These are phyloP conservation scores for Euphrasia confusa DNA, from an alignment of 257 asterid genomes.

Conservation along the genomic window DNA sequence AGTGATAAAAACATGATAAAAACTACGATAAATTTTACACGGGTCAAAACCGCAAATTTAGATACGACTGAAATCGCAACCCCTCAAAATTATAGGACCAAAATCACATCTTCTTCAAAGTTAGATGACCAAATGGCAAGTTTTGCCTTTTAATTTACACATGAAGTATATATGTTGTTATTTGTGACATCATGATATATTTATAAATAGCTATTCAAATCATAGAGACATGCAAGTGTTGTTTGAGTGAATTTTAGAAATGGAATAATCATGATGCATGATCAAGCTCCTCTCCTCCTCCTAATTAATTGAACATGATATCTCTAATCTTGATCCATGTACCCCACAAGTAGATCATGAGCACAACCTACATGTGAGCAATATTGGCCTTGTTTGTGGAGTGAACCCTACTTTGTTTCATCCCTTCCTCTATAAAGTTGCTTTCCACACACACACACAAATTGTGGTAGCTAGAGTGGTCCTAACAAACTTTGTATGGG, in stretches of 20 bases:
- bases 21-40: no score
- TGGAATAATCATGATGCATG: background rate
- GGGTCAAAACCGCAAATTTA: no score
- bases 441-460: background rate
- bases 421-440: background rate
- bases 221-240: no score
- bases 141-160: no score
- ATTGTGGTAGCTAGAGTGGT: constrained; percentile 7
- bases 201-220: no score
- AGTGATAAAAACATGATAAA: no score
- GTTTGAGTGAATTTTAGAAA: background rate
- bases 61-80: no score
- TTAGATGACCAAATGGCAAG: no score
- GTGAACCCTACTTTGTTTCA: constrained; percentile 4
- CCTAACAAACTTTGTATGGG: background rate
- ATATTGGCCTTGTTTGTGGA: constrained; percentile 5
- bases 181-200: no score
- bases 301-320: background rate
- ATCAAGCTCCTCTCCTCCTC: background rate
- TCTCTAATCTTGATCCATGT: background rate
- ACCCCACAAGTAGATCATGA: constrained; percentile 7
- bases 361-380: background rate
- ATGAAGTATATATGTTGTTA: no score
- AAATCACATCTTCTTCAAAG: no score
- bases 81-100: no score